Percentiles rank a stretch among this genome's conserved stretches.
Conservation (phyloP, 768 basidiomycete species). For the Tulasnella sp. region DNA sequence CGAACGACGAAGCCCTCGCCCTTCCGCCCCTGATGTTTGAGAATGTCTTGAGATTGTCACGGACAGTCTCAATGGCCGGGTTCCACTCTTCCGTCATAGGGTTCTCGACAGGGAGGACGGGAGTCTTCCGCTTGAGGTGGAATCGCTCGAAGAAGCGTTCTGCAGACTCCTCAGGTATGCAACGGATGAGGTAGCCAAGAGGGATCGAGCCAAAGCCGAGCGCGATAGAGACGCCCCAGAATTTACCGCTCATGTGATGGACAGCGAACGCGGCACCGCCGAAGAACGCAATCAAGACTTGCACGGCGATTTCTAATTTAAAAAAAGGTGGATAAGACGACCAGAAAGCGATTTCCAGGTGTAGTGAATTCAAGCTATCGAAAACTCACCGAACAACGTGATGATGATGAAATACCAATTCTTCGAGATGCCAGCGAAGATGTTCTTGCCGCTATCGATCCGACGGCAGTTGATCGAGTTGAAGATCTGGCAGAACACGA, state of each 20-base stretch:
- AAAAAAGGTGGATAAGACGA: background rate
- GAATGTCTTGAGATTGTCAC: conserved; percentile 80
- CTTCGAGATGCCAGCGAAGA: conserved; percentile 68
- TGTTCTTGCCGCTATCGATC: conserved; percentile 75
- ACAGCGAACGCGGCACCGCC: conserved; percentile 91
- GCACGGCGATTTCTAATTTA: conserved; percentile 66
- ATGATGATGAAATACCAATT: conserved; percentile 83
- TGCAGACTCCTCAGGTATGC: conserved; percentile 71
- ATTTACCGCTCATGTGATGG: conserved; percentile 59
- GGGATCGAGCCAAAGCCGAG: conserved; percentile 83
- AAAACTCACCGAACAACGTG: conserved; percentile 64
- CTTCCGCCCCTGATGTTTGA: conserved; percentile 81
- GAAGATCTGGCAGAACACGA: conserved; percentile 96
- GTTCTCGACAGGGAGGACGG: conserved; percentile 50
- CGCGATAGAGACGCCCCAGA: conserved; percentile 90
- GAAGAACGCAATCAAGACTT: conserved; percentile 81
- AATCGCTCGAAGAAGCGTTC: conserved; percentile 47
- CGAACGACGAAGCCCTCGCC: conserved; percentile 72
- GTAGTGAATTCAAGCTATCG: background rate
- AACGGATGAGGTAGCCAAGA: conserved; percentile 69
- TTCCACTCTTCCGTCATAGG: conserved; percentile 59
- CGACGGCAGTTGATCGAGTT: conserved; percentile 88
- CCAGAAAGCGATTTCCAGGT: background rate
- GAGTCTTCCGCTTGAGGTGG: conserved; percentile 52
- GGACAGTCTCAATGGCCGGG: conserved; percentile 67